A percentile compares a stretch with the other conserved stretches of the same genome.
These are phyloP conservation scores for Calonectria pauciramosa DNA, from an alignment of 2,329 filamentous ascomycete genomes.

Conservation along the genomic window DNA sequence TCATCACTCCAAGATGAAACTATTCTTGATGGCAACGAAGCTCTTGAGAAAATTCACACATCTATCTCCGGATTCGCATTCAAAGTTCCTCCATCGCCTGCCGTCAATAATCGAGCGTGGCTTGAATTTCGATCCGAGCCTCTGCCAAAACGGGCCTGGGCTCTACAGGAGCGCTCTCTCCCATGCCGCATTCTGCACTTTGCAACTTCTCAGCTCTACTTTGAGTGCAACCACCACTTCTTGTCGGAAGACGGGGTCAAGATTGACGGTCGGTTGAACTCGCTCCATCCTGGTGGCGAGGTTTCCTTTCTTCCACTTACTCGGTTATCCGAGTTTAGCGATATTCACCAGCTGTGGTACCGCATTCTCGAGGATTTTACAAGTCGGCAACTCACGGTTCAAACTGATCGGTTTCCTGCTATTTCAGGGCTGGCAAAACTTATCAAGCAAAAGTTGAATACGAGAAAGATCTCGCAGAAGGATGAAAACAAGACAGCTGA, in stretches of 20 bases:
- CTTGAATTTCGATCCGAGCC: slow-evolving; percentile 6
- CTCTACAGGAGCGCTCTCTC: slow-evolving; percentile 24
- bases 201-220: slow-evolving; percentile 21
- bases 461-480: too few species aligned
- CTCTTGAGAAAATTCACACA: background rate
- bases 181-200: slow-evolving; percentile 21
- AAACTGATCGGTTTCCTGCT: slow-evolving; percentile 12
- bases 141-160: slow-evolving; percentile 23
- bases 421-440: background rate
- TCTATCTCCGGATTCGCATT: too few species aligned
- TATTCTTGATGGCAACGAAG: background rate
- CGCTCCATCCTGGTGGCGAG: background rate
- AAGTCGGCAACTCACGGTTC: background rate
- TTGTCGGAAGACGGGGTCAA: slow-evolving; percentile 22
- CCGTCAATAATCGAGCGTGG: background rate
- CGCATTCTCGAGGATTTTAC: slow-evolving; percentile 10
- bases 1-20: background rate
- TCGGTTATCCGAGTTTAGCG: background rate
- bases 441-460: background rate
- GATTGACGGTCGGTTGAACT: slow-evolving; percentile 14
- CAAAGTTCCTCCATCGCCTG: too few species aligned
- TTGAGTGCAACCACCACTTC: slow-evolving; percentile 28
- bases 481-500: background rate
- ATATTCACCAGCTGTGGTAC: slow-evolving; percentile 14
- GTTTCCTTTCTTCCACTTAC: background rate